Percentiles rank a stretch among this genome's conserved stretches.
Evolutionary conservation across 371 early-diverging fungal genomes (phyloP).

Genomic region (Vittaforma corneae): DNA sequence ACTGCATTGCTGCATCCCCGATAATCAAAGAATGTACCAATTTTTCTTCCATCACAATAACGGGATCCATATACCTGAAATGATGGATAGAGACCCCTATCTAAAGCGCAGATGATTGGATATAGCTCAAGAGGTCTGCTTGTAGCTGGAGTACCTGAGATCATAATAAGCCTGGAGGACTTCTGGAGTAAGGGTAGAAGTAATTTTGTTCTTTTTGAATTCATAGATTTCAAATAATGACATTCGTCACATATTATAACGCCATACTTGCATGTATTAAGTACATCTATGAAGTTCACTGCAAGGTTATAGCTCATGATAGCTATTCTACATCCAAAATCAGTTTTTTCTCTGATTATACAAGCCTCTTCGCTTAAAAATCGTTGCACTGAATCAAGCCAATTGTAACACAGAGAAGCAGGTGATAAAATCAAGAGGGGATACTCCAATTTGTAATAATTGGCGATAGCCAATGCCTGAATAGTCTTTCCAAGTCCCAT

Average conservation of each 20-base stretch:
- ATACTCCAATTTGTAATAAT: slow-evolving; percentile 61
- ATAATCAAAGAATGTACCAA: slow-evolving; percentile 39
- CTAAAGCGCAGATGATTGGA: slow-evolving; percentile 60
- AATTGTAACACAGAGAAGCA: slow-evolving; percentile 60
- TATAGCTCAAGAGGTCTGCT: slow-evolving; percentile 63
- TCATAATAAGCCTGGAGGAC: slow-evolving; percentile 54
- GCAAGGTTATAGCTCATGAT: slow-evolving; percentile 52
- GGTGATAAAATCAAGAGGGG: slow-evolving; percentile 64
- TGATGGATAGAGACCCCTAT: slow-evolving; percentile 55
- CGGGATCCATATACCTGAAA: slow-evolving; percentile 60
- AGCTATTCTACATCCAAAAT: slow-evolving; percentile 28
- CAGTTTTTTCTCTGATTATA: slow-evolving; percentile 19
- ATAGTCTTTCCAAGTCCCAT: slow-evolving; percentile 62
- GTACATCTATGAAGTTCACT: slow-evolving; percentile 12
- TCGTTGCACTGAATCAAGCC: slow-evolving; percentile 60
- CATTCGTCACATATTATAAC: slow-evolving; percentile 60
- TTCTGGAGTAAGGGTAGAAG: slow-evolving; percentile 60
- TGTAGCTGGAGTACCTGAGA: slow-evolving; percentile 62
- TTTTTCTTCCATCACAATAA: slow-evolving; percentile 61
- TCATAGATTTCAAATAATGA: slow-evolving; percentile 61
- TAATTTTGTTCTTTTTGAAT: slow-evolving; percentile 59
- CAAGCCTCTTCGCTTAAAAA: slow-evolving; percentile 56
- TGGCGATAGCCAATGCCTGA: slow-evolving; percentile 61
- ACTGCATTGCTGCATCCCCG: slow-evolving; percentile 60
- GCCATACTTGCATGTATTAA: slow-evolving; percentile 17